Base-by-base conservation (phyloP, 495 filamentous ascomycete genomes). In the Oidiodendron maius region DNA sequence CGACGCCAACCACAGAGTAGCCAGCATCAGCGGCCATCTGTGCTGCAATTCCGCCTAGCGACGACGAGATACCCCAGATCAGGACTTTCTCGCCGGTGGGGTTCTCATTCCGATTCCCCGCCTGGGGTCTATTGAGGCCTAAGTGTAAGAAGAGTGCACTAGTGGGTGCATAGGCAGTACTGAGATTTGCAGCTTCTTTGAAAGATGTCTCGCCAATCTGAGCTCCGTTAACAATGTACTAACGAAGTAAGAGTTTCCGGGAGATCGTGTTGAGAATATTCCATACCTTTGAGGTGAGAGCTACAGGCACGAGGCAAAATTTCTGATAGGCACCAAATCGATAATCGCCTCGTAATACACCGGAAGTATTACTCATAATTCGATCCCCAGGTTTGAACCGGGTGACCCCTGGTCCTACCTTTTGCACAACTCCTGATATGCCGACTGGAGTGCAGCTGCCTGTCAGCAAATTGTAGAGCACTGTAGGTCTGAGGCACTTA, bases 121-220 rank as follows among this genome's bases (percentile, higher is more conserved):
- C n/a, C 9, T 26, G 26, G 12, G 48, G 53, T 17, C 37, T 40
- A 9, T 56, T 45, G 13, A 57, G 44, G 1, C 26, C 26, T 11
- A 57, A 35, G 28, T 57, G 50, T 12, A 48, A 22, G n/a, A 57
- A 34, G 6, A 57, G n/a, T n/a, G 54, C 54, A 20, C 37, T 44
- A 36, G 45, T 53, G 4, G 48, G n/a, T 11, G 42, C 43, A 25
- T 53, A 57, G 2, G 40, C 30, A 13, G 23, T 57, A 12, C 38
- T n/a, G 11, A 42, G 30, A 15, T 28, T 48, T 2, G 50, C 44
- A 13, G 50, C 50, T 26, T 48, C 28, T n/a, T 48, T 44, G 26
- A 53, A 57, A 16, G 35, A 20, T 3, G 34, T 28, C 1, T 48
- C 20, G 10, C 54, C 50, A 40, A 57, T 57, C 50, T 56, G 16